Evolutionary conservation across 2,329 filamentous ascomycete species (phyloP).

Genomic region (Clonostachys solani): DNA sequence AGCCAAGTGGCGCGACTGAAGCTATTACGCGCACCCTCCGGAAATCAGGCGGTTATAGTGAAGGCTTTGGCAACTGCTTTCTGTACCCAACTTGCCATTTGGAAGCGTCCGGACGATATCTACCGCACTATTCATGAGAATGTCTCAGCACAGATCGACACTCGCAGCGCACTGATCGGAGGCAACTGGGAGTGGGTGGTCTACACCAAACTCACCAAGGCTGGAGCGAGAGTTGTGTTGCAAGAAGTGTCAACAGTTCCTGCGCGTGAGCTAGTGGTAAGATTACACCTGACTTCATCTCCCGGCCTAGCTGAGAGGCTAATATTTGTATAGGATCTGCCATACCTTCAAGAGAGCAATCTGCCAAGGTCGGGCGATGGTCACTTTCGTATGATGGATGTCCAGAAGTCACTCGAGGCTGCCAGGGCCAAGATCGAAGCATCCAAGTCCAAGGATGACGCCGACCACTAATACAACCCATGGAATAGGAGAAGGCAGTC

Average conservation of each 20-base stretch:
- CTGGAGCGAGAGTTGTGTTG: not conserved
- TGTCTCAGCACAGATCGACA: conserved; percentile 1
- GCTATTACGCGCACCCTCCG: not conserved
- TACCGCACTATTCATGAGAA: conserved; percentile 7
- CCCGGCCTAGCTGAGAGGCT: not conserved
- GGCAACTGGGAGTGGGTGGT: conserved; percentile 2
- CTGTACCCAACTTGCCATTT: not conserved
- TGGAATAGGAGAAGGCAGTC: too few species aligned
- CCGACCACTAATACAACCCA: too few species aligned
- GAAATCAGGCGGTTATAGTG: not conserved
- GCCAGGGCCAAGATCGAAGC: not conserved
- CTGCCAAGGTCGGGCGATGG: not conserved
- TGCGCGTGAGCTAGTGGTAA: conserved; percentile 3
- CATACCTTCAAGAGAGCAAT: not conserved
- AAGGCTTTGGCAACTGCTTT: not conserved
- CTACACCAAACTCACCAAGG: not conserved
- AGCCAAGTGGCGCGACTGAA: not conserved
- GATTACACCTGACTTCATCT: not conserved
- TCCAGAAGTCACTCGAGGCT: not conserved
- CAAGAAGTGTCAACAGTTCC: conserved; percentile 1
- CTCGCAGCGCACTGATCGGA: not conserved
- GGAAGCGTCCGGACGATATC: not conserved
- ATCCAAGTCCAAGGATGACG: too few species aligned
- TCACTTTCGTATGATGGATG: not conserved
- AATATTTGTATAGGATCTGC: not conserved